These are phyloP conservation scores for Plasmodium berghei DNA, from an alignment of 169 alveolate species.

Conservation along the genomic window DNA sequence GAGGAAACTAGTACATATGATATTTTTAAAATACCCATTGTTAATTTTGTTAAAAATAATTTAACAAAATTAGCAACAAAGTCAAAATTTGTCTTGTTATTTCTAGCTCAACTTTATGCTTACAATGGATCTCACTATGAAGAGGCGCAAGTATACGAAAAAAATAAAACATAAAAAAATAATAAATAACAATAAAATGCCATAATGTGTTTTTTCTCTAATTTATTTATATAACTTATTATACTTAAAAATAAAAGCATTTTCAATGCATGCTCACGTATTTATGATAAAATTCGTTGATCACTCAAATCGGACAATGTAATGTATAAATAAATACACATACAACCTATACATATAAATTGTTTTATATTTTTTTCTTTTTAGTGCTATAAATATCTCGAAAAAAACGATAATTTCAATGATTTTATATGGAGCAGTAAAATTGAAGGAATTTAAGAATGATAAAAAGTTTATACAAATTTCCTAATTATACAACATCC, in stretches of 20 bases:
- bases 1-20: background rate
- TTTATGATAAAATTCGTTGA: background rate
- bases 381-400: conserved; percentile 64
- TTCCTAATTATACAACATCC: too few relatives aligned
- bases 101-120: conserved; percentile 55
- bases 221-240: too few relatives aligned
- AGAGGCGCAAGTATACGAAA: conserved; percentile 16
- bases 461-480: background rate
- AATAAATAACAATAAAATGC: too few relatives aligned
- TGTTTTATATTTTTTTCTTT: conserved; percentile 9
- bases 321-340: background rate
- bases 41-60: conserved; percentile 27
- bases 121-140: conserved; percentile 23
- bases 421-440: conserved; percentile 44
- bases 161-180: background rate
- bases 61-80: conserved; percentile 4
- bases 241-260: too few relatives aligned
- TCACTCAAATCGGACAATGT: background rate
- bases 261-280: background rate
- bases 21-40: conserved; percentile 54
- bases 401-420: conserved; percentile 47
- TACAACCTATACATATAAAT: background rate
- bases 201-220: too few relatives aligned
- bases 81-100: conserved; percentile 51
- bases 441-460: conserved; percentile 29